Evolutionary conservation across 2,329 filamentous ascomycete genomes (phyloP), one percentile per base, ranked within the genome.

Genomic region (Claviceps sp.): DNA sequence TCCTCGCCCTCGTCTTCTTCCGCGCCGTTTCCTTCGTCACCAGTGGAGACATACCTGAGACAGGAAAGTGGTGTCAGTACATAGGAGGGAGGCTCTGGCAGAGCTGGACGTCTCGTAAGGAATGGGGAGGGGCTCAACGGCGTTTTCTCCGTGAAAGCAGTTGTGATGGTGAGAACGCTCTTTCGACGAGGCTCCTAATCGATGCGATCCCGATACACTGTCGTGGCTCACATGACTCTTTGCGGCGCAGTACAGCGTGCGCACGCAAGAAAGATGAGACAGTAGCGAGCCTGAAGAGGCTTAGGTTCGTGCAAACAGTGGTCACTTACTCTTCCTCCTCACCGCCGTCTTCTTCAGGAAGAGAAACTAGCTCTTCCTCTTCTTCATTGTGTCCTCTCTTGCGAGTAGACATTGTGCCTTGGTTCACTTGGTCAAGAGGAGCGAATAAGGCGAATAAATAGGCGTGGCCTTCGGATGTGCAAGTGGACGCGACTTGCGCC

Each of bases 371-470:
- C 66, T 77, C 74, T 54, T 76, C 74, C 62, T 75, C 72, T 57
- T 75, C 73, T 24, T 85, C 83, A 49, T 85, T 72, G 59, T 73
- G 71, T 70, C 74, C 75, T 69, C 74, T 73, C 73, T 77, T 77
- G 61, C 74, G 74, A 60, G 69, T 65, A 54, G 72, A 70, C 72
- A 76, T 76, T 56, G 53, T 66, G 53, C 26, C n/a, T 48, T 24
- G 17, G 13, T 50, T 50, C n/a, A n/a, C 14, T 26, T 40, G 38
- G 14, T 14, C 5, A 14, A 42, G 5, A 14, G 11, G 40, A 11
- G 37, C 24, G 5, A 37, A 39, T 19, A 47, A 19, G 4, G 13
- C 5, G n/a, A 19, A 34, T 3, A 42, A 46, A 11, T 30, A 11
- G 43, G 16, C 7, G 39, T 22, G 22, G 24, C 19, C 45, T 37